Evolutionary conservation across 257 asterid species (phyloP).

Genomic region (Solanum tarapatanum): DNA sequence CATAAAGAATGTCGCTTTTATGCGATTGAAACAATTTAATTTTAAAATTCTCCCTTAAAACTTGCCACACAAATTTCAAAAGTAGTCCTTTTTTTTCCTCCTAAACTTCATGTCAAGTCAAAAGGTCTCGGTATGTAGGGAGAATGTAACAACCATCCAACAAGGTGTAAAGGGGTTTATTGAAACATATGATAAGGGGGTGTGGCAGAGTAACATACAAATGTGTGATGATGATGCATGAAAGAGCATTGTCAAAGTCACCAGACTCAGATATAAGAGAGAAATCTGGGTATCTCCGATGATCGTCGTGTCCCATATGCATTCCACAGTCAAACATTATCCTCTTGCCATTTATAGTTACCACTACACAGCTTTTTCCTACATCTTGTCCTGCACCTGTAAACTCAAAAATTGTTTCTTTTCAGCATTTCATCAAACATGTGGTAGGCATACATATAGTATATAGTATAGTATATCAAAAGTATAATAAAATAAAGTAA

Average conservation of each 20-base stretch:
- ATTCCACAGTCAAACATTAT: conserved; percentile 97
- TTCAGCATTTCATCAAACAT: neutral
- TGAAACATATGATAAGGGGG: neutral
- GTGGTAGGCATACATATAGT: neutral
- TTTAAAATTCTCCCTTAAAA: neutral
- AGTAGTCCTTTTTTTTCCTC: neutral
- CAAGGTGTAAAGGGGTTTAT: neutral
- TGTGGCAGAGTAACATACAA: conserved; percentile 20
- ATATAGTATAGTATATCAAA: neutral
- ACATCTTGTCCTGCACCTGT: conserved; percentile 97
- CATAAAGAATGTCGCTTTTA: neutral
- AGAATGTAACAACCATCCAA: neutral
- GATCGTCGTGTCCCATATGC: conserved; percentile 80
- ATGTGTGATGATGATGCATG: conserved; percentile 77
- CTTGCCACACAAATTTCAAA: neutral
- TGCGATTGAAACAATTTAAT: neutral
- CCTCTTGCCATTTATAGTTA: conserved; percentile 63
- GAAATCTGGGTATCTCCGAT: conserved; percentile 68
- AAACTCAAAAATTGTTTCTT: neutral
- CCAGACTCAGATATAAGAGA: conserved; percentile 39
- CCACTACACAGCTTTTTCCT: conserved; percentile 93
- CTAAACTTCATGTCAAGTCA: neutral
- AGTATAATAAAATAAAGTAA: no score
- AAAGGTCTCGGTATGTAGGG: neutral
- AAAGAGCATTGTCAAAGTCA: conserved; percentile 50